Evolutionary conservation across 805 yeast species (phyloP), one percentile per base, ranked within the genome.

Genomic region (Saccharomycopsis olivae): DNA sequence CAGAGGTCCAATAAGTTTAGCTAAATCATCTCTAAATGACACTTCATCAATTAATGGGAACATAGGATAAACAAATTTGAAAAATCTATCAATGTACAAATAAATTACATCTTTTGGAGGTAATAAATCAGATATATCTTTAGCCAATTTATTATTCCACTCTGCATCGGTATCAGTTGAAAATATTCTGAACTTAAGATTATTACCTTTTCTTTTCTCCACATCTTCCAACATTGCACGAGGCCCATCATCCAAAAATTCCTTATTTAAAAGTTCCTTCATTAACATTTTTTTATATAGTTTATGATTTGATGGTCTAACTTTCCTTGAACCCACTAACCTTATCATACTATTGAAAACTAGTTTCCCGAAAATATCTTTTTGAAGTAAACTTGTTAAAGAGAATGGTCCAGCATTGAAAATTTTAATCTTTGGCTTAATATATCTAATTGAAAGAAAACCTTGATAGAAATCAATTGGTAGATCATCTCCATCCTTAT

Each of bases 101-200:
- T 74, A 67, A 5, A 69, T 49, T 0, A 62, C 65, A 27, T 58
- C 60, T 30, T 51, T 59, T n/a, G 53, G 55, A 0, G 78, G 78
- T 32, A 72, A 47, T 2, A 59, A 55, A 4, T 52, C 47, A 28
- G 58, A 52, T 3, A 71, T 62, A 6, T 10, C 27, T 35, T 31
- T 25, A 20, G 29, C 38, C 19, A 40, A 18, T n/a, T n/a, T n/a
- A n/a, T n/a, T n/a, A n/a, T n/a, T n/a, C n/a, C n/a, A n/a, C 14
- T 33, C 14, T 10, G 17, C 24, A 20, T n/a, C 20, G 14, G 30
- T 23, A 10, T 23, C 25, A 23, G 10, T 23, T n/a, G n/a, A n/a
- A n/a, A n/a, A n/a, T n/a, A n/a, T n/a, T n/a, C n/a, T n/a, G n/a
- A n/a, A n/a, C n/a, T n/a, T n/a, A n/a, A n/a, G n/a, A n/a, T n/a